Conservation (phyloP, 1,284 basidiomycete genomes). For the Mycosarcoma maydis region DNA sequence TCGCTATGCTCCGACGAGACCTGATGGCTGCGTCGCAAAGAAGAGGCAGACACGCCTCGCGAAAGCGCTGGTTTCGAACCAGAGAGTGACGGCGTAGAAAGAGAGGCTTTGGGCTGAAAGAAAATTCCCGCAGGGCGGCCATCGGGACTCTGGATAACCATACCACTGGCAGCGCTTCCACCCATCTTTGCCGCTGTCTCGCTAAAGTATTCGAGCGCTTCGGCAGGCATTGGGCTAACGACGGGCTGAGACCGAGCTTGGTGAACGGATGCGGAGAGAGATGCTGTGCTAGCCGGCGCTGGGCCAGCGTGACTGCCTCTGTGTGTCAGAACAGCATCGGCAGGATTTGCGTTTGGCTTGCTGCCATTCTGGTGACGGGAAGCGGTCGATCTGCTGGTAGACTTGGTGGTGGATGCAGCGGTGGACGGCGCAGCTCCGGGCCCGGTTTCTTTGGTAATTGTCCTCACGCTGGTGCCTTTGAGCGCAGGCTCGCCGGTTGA, state of each 20-base stretch:
- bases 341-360: neutral
- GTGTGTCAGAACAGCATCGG: constrained; percentile 15
- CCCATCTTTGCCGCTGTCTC: constrained; percentile 76
- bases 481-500: constrained; percentile 4
- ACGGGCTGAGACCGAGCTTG: constrained; percentile 22
- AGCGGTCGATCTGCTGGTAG: constrained; percentile 7
- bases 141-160: constrained; percentile 90
- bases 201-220: constrained; percentile 88
- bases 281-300: constrained; percentile 3
- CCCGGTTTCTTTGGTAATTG: constrained; percentile 7
- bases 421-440: neutral
- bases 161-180: constrained; percentile 81
- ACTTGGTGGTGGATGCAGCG: constrained; percentile 17
- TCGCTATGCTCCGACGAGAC: constrained; percentile 25
- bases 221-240: constrained; percentile 67
- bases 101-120: constrained; percentile 77
- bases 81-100: constrained; percentile 12
- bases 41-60: constrained; percentile 28
- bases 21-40: constrained; percentile 15
- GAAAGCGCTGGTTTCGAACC: constrained; percentile 29
- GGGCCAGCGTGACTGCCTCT: constrained; percentile 12
- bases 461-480: constrained; percentile 11
- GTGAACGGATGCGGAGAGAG: constrained; percentile 6
- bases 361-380: constrained; percentile 11
- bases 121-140: constrained; percentile 92